A percentile compares a stretch with the other conserved stretches of the same genome.
Evolutionary conservation across 495 filamentous ascomycete species (phyloP).

Genomic region (Sphaerosporella brunnea): DNA sequence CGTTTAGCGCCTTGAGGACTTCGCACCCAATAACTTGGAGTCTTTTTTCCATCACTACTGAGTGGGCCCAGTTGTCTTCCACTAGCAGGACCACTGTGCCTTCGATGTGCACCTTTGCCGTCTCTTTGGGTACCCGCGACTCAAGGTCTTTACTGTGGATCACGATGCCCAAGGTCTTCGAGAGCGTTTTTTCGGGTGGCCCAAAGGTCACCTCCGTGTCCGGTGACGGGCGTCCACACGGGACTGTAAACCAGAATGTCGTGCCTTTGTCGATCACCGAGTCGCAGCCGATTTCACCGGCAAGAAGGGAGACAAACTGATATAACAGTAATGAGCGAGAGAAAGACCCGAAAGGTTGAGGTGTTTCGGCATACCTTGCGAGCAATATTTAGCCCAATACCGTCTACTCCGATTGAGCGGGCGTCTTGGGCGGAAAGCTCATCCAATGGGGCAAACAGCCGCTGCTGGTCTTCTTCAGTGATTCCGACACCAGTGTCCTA

Average conservation of each 20-base stretch:
- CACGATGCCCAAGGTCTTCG: conserved; percentile 16
- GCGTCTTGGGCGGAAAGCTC: conserved; percentile 10
- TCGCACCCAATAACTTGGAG: conserved; percentile 16
- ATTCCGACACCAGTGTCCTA: conserved; percentile 23
- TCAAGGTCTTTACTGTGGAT: conserved; percentile 18
- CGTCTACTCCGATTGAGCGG: background rate
- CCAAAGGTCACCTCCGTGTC: conserved; percentile 7
- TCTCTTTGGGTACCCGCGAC: background rate
- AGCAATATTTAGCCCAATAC: conserved; percentile 16
- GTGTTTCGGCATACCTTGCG: conserved; percentile 8
- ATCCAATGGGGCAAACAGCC: conserved; percentile 12
- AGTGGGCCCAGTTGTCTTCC: conserved; percentile 24
- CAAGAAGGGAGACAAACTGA: conserved; percentile 8
- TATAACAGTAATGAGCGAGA: background rate
- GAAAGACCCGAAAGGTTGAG: no score
- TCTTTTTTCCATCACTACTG: conserved; percentile 14
- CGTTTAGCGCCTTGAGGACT: conserved; percentile 16
- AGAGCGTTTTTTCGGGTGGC: conserved; percentile 9
- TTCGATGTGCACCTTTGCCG: conserved; percentile 10
- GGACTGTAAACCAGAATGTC: conserved; percentile 16
- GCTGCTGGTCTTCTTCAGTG: conserved; percentile 8
- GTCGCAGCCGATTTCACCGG: conserved; percentile 14
- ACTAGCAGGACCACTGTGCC: conserved; percentile 17
- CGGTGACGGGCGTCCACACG: conserved; percentile 8
- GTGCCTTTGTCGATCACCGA: conserved; percentile 12